phyloP scores from a whole-genome alignment of 192 early-diverging fungal species.

The Backusella circina region DNA sequence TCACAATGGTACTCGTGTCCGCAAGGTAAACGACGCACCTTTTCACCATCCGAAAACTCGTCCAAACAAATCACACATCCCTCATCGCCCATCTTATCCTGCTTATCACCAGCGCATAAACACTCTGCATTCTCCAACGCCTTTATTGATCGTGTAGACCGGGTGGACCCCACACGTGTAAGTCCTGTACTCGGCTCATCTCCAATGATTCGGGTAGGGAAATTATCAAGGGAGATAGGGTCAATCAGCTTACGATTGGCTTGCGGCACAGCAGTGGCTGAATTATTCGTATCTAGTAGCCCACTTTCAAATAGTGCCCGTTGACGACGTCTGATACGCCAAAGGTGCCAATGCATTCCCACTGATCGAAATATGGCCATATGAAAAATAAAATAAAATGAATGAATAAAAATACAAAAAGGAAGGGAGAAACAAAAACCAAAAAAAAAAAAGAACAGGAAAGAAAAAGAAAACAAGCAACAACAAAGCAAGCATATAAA shows the following conservation, averaged over 20 bases:
- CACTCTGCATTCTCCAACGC: constrained; percentile 32
- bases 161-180: constrained; percentile 8
- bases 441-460: not conserved
- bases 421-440: not conserved
- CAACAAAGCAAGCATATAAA: too few relatives aligned
- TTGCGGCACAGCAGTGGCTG: not conserved
- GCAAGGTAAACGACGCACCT: constrained; percentile 49
- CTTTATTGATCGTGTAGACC: constrained; percentile 20
- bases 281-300: not conserved
- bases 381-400: not conserved
- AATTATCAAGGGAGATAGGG: constrained; percentile 3
- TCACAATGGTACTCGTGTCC: constrained; percentile 58
- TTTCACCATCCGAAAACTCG: constrained; percentile 50
- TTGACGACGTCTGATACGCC: constrained; percentile 26
- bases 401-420: not conserved
- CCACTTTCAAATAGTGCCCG: constrained; percentile 21
- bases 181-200: not conserved
- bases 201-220: constrained; percentile 43
- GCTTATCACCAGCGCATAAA: not conserved
- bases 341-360: constrained; percentile 32
- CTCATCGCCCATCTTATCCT: constrained; percentile 10
- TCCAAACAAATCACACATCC: constrained; percentile 55
- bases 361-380: constrained; percentile 7
- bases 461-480: not conserved
- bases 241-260: constrained; percentile 21